Evolutionary conservation across 176 grass and related monocot species (phyloP).

Genomic region (Oryza glaberrima): DNA sequence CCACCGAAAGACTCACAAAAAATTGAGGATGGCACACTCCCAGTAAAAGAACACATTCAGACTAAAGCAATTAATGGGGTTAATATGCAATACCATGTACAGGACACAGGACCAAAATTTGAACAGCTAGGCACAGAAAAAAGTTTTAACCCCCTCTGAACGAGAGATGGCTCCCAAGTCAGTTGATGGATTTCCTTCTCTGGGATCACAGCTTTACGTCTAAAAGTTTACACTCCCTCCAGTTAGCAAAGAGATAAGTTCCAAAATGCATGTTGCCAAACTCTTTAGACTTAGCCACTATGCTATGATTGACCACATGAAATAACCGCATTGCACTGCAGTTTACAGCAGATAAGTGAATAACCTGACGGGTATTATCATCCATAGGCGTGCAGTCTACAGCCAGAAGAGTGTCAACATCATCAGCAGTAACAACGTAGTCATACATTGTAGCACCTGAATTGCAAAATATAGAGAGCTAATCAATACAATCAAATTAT

Average conservation of each 20-base stretch:
- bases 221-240: not conserved
- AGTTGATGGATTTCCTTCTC: not conserved
- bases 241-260: not conserved
- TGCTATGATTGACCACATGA: conserved; percentile 8
- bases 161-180: not conserved
- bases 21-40: not conserved
- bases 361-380: conserved; percentile 86
- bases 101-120: not conserved
- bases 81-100: not conserved
- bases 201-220: not conserved
- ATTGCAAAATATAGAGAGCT: conserved; percentile 36
- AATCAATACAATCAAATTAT: conserved; percentile 34
- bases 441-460: conserved; percentile 50
- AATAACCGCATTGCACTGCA: conserved; percentile 1
- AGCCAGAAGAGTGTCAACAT: conserved; percentile 86
- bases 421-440: conserved; percentile 90
- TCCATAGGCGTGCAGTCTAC: conserved; percentile 97
- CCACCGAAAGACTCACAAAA: conserved; percentile 8
- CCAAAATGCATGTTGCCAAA: conserved; percentile 1
- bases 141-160: not conserved
- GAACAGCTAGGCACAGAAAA: not conserved
- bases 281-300: not conserved
- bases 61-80: not conserved
- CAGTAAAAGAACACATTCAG: not conserved
- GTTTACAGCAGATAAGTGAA: conserved; percentile 4